phyloP scores from a whole-genome alignment of 2,329 filamentous ascomycete species.

The Microthyrium microscopicum region DNA sequence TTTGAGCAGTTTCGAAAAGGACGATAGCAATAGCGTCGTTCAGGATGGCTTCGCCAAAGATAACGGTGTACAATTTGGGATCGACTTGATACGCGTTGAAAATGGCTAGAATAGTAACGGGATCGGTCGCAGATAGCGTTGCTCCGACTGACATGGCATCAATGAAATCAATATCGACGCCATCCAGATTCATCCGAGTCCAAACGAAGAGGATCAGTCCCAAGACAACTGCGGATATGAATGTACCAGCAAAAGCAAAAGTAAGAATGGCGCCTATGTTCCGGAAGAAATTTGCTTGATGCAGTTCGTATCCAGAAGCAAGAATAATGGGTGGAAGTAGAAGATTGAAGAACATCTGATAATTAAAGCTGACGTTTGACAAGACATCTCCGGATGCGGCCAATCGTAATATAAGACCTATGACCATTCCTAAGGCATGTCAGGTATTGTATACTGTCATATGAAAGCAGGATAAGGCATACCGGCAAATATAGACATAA shows the following conservation, averaged over 20 bases:
- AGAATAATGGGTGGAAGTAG: conserved; percentile 97
- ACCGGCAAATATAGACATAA: conserved; percentile 96
- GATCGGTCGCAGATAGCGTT: conserved; percentile 90
- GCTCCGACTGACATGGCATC: conserved; percentile 95
- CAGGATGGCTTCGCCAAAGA: conserved; percentile 94
- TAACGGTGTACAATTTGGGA: conserved; percentile 94
- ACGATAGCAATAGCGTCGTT: conserved; percentile 98
- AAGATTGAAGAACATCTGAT: conserved; percentile 98
- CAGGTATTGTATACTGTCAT: neutral
- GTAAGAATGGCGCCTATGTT: conserved; percentile 96
- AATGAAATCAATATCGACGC: conserved; percentile 74
- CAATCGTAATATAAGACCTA: conserved; percentile 74
- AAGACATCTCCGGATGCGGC: conserved; percentile 70
- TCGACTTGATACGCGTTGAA: conserved; percentile 99
- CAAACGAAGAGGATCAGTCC: conserved; percentile 79
- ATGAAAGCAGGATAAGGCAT: conserved; percentile 11
- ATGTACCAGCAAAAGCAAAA: conserved; percentile 93
- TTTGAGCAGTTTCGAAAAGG: conserved; percentile 92
- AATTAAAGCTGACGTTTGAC: conserved; percentile 88
- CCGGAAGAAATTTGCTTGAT: conserved; percentile 97
- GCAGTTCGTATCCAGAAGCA: conserved; percentile 89
- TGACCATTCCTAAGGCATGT: conserved; percentile 60
- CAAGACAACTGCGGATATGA: conserved; percentile 90
- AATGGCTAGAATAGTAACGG: conserved; percentile 93
- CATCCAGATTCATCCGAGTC: conserved; percentile 71